Conservation (phyloP, 768 basidiomycete genomes). For the Rhizopogon vesiculosus region DNA sequence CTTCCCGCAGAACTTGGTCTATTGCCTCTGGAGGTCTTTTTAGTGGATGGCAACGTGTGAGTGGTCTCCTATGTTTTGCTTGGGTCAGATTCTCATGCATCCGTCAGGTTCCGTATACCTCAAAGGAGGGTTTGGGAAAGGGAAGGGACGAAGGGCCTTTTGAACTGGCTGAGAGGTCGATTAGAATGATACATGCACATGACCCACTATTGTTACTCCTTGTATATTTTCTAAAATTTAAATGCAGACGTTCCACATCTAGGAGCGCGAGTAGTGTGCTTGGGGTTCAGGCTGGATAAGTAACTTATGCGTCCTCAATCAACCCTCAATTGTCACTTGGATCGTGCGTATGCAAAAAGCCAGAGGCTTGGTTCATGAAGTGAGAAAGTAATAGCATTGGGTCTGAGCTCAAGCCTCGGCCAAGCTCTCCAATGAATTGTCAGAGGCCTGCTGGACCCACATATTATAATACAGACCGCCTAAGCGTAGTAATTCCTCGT, state of each 20-base stretch:
- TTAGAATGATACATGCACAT: constrained; percentile 41
- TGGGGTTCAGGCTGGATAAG: no score
- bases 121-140: constrained; percentile 81
- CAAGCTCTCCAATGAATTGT: constrained; percentile 14
- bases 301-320: no score
- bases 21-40: constrained; percentile 71
- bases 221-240: no score
- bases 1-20: constrained; percentile 68
- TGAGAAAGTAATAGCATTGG: not conserved
- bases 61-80: constrained; percentile 21
- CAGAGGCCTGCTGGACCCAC: constrained; percentile 72
- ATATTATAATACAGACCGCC: constrained; percentile 74
- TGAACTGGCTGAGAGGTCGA: constrained; percentile 75
- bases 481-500: constrained; percentile 72
- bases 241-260: no score
- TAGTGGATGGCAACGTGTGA: constrained; percentile 83
- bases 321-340: no score
- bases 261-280: no score
- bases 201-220: no score
- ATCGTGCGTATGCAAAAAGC: no score
- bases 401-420: constrained; percentile 1
- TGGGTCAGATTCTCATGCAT: not conserved
- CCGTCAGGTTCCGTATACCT: constrained; percentile 73
- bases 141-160: constrained; percentile 76
- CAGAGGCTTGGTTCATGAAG: no score